Conservation (phyloP, 2,329 filamentous ascomycete genomes). For the Cyphellophora europaea region DNA sequence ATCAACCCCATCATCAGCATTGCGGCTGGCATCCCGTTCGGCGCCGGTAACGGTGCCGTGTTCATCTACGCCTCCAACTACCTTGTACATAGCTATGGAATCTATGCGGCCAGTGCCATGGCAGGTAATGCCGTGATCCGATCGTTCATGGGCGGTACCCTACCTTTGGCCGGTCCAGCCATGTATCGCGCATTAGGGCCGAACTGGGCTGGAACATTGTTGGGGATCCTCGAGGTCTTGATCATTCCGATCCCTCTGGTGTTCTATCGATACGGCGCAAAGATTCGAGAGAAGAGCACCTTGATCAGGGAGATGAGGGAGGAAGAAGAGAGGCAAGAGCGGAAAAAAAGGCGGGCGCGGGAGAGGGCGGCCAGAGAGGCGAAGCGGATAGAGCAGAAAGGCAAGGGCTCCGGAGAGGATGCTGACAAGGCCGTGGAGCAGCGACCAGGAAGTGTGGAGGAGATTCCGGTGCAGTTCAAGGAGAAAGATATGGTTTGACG, state of each 20-base stretch:
- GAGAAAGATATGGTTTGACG: too few relatives aligned
- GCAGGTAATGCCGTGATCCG: conserved; percentile 38
- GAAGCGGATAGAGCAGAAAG: neutral
- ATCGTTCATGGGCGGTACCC: conserved; percentile 36
- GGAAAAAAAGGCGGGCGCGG: conserved; percentile 24
- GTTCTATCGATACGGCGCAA: conserved; percentile 33
- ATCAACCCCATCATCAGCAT: conserved; percentile 80
- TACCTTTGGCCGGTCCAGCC: conserved; percentile 37
- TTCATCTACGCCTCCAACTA: conserved; percentile 64
- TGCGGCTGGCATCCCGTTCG: conserved; percentile 69
- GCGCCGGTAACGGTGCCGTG: conserved; percentile 63
- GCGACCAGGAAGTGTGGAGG: too few relatives aligned
- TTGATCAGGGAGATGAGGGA: conserved; percentile 50
- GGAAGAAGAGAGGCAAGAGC: conserved; percentile 39
- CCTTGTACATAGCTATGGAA: conserved; percentile 33
- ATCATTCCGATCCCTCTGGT: conserved; percentile 36
- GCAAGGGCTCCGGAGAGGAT: neutral
- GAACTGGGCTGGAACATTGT: conserved; percentile 37
- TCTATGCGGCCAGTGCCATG: conserved; percentile 33
- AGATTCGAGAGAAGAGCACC: conserved; percentile 29
- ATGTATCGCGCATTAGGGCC: conserved; percentile 37
- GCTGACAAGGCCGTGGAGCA: too few relatives aligned
- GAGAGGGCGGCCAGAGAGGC: conserved; percentile 16
- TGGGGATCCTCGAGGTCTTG: conserved; percentile 35
- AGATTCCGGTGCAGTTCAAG: too few relatives aligned